These are phyloP conservation scores for Trametes maxima DNA, from an alignment of 768 basidiomycete species.

Conservation along the genomic window DNA sequence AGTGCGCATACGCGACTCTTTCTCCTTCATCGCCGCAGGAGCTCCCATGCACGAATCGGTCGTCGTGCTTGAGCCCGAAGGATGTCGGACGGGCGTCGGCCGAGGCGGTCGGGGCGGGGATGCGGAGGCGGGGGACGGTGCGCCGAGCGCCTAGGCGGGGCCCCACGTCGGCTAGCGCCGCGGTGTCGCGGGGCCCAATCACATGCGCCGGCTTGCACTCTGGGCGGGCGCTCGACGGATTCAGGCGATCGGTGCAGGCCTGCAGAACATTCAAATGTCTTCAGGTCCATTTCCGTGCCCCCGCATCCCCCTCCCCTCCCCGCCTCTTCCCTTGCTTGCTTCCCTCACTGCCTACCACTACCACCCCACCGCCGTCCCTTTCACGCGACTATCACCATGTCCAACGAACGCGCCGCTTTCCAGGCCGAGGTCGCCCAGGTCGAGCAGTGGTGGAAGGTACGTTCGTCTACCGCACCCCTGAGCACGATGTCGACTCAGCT, in stretches of 20 bases:
- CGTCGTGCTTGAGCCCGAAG: background rate
- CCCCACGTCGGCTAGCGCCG: conserved; percentile 18
- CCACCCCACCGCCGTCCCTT: background rate
- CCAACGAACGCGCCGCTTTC: conserved; percentile 69
- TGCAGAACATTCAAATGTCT: conserved; percentile 18
- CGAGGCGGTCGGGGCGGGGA: conserved; percentile 13
- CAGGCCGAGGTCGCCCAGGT: conserved; percentile 81
- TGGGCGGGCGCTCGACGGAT: conserved; percentile 8
- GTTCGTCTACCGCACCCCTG: conserved; percentile 20
- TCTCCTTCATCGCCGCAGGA: background rate
- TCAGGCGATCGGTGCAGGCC: conserved; percentile 25
- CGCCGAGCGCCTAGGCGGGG: conserved; percentile 22
- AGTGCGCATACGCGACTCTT: conserved; percentile 22
- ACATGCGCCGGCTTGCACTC: conserved; percentile 17
- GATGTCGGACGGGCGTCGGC: conserved; percentile 19
- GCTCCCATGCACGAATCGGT: background rate
- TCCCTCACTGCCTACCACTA: conserved; percentile 9
- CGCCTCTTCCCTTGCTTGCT: conserved; percentile 1
- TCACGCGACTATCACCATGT: conserved; percentile 43
- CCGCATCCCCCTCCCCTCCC: conserved; percentile 23
- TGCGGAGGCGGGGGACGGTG: conserved; percentile 18
- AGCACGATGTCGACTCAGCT: background rate
- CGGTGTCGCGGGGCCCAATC: conserved; percentile 15
- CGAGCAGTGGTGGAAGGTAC: conserved; percentile 92
- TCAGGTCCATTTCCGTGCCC: conserved; percentile 12